Base-by-base conservation (phyloP, 495 filamentous ascomycete species). In the Hypoxylon cercidicola region DNA sequence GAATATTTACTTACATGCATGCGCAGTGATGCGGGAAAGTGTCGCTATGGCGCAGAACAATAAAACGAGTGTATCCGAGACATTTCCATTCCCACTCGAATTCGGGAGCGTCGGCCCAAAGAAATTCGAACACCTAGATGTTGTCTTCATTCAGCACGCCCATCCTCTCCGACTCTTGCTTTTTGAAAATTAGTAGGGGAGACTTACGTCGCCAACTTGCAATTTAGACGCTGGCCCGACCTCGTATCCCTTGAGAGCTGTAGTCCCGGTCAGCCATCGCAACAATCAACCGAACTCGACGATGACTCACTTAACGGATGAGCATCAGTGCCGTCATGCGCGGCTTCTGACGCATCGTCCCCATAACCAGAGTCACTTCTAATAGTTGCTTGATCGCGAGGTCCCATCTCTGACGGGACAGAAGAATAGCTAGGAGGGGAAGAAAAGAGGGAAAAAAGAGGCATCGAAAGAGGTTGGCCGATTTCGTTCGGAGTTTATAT, bases 81-180 rank as follows among this genome's bases (percentile, higher is more conserved):
- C 71, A 74, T 66, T 74, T 74, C 71, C 71, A 74, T 55, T 74
- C 71, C 71, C 71, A 74, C 47, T 74, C 68, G 15, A 74, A 74
- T 28, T 74, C 71, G 32, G 65, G 59, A 28, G 68, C 65, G 30
- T 74, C 71, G 50, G 71, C 71, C 71, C 71, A 74, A 28, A 74
- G 69, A 60, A 74, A 74, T 59, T 74, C 71, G 55, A 74, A 74
- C n/a, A 74, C 71, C 71, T 74, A 53, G 16, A 54, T 19, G 43
- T 8, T 25, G 6, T 3, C 43, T 21, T 16, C 35, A 55, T 55
- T 66, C 55, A 66, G 58, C 44, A 58, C 21, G 16, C 23, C 41
- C 5, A 8, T 19, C 20, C 25, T 61, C 19, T 7, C 13, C 32
- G 15, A 6, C 25, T 41, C 30, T 41, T 20, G 28, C 18, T 25